Percentiles rank a stretch among this genome's conserved stretches.
Conservation (phyloP, 495 filamentous ascomycete genomes). For the Cryomyces minteri region DNA sequence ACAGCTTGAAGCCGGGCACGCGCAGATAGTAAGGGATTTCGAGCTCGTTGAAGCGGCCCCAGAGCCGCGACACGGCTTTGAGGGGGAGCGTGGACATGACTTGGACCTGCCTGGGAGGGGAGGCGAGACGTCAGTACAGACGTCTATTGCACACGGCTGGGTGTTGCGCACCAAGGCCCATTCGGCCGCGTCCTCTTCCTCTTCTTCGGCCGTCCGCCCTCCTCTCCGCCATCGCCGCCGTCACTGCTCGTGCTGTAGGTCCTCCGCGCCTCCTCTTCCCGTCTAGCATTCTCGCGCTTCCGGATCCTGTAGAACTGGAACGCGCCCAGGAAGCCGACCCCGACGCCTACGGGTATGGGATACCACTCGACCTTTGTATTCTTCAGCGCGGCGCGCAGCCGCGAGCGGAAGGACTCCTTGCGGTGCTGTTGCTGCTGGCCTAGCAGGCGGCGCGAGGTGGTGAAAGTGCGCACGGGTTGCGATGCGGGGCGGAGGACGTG, state of each 20-base stretch:
- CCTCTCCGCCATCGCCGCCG: slow-evolving; percentile 9
- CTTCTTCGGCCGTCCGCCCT: slow-evolving; percentile 33
- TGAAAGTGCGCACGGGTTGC: slow-evolving; percentile 20
- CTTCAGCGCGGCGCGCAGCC: slow-evolving; percentile 41
- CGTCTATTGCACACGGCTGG: not conserved
- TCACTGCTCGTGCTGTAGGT: slow-evolving; percentile 2
- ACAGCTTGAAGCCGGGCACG: slow-evolving; percentile 87
- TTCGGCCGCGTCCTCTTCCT: slow-evolving; percentile 57
- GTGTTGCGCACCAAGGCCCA: slow-evolving; percentile 55
- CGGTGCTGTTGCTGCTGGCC: slow-evolving; percentile 22
- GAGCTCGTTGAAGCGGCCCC: slow-evolving; percentile 91
- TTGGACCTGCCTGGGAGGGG: slow-evolving; percentile 56
- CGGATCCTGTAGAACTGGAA: slow-evolving; percentile 56
- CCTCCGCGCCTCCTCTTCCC: slow-evolving; percentile 27
- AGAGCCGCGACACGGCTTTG: slow-evolving; percentile 81
- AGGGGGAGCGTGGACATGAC: slow-evolving; percentile 91
- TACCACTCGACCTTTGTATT: slow-evolving; percentile 82
- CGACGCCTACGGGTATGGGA: slow-evolving; percentile 83
- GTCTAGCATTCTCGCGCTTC: slow-evolving; percentile 35
- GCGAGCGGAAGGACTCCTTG: slow-evolving; percentile 42
- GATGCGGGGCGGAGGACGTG: slow-evolving; percentile 7
- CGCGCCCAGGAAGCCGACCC: slow-evolving; percentile 70
- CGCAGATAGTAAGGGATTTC: slow-evolving; percentile 80
- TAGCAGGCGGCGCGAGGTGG: slow-evolving; percentile 22
- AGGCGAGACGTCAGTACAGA: not conserved